These are phyloP conservation scores for Fagus crenata DNA, from an alignment of 306 rosid species.

Conservation along the genomic window DNA sequence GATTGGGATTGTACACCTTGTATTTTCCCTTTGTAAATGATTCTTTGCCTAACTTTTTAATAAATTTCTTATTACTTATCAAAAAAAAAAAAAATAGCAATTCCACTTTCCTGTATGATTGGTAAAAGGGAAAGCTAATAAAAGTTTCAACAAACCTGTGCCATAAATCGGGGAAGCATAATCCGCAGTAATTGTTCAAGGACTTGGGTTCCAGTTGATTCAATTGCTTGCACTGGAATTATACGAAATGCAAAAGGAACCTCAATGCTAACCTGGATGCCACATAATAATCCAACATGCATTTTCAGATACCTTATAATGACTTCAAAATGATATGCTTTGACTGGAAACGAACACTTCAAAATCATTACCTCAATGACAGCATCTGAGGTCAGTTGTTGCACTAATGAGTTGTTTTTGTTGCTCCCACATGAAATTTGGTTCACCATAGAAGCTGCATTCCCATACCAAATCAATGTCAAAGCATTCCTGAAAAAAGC, in stretches of 20 bases:
- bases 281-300: slow-evolving; percentile 28
- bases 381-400: slow-evolving; percentile 76
- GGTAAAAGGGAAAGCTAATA: background rate
- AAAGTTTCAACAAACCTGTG: slow-evolving; percentile 61
- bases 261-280: slow-evolving; percentile 75
- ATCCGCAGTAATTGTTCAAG: slow-evolving; percentile 81
- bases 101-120: background rate
- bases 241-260: slow-evolving; percentile 74
- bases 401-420: slow-evolving; percentile 42
- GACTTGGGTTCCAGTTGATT: slow-evolving; percentile 92
- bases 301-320: background rate
- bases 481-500: slow-evolving; percentile 65
- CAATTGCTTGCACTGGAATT: slow-evolving; percentile 82
- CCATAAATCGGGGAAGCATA: slow-evolving; percentile 91
- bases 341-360: background rate
- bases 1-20: too few species aligned
- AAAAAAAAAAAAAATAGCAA: too few species aligned
- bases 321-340: background rate
- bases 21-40: too few species aligned
- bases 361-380: slow-evolving; percentile 67
- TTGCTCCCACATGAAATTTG: slow-evolving; percentile 66
- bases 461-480: slow-evolving; percentile 80
- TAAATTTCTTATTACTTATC: too few species aligned
- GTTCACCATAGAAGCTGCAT: slow-evolving; percentile 97
- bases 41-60: too few species aligned